Evolutionary conservation across 768 basidiomycete species (phyloP), one percentile per base, ranked within the genome.

Genomic region (Phaeotremella fagi): DNA sequence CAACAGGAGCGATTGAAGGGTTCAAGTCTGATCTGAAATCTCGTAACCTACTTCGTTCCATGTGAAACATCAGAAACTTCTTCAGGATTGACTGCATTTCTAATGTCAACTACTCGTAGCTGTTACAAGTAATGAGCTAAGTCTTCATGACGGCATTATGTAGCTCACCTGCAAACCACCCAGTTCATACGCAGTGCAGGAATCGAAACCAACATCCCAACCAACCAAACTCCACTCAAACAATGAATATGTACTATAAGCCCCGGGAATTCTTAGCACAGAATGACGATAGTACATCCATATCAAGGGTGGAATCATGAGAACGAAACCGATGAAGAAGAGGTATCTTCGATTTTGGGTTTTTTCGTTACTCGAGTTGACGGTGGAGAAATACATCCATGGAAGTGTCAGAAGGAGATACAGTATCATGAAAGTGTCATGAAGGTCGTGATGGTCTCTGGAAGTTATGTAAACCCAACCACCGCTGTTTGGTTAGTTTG

Each of bases 401-500:
- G 90, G 90, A 2, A 90, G 64, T 64, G 87, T 90, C 70, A 83
- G 81, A 3, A 87, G 78, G 57, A 94, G 86, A 68, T 92, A 94
- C 47, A 80, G 72, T 54, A 92, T 83, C 90, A 94, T 94, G 68
- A 84, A 82, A 31, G 90, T 75, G 69, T 94, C 90, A 75, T 94
- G 90, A 14, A 79, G 78, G 64, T 87, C 85, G 61, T 89, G 88
- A 74, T 87, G 80, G 68, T 92, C 90, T 47, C 76, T 82, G 2
- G 87, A 73, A 0, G 90, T 91, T 64, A 92, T 83, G 64, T 84
- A 94, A 25, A 91, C 88, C 90, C 90, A 94, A 24, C 90, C 89
- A 27, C 88, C 90, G 63, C 72, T 74, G 22, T 9, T 35, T 35
- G 11, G 47, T 4, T 6, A 35, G 9, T 2, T 12, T 4, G 38